A percentile compares a stretch with the other conserved stretches of the same genome.
Evolutionary conservation across 2,329 filamentous ascomycete genomes (phyloP).

Genomic region (Colletotrichum incanum): DNA sequence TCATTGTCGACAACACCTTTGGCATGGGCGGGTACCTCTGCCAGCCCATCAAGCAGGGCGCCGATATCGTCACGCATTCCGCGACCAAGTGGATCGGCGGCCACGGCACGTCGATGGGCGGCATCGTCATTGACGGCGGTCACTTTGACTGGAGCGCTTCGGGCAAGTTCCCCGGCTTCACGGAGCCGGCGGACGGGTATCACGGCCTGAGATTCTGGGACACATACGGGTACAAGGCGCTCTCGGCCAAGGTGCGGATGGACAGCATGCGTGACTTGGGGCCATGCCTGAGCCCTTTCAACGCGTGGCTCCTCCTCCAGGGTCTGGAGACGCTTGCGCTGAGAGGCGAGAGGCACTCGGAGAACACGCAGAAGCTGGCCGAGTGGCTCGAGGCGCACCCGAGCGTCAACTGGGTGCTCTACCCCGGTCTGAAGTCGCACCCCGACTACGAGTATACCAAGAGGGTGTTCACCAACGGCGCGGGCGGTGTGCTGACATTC

Average conservation of each 20-base stretch:
- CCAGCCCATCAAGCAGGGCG: slow-evolving; percentile 78
- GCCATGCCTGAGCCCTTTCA: slow-evolving; percentile 78
- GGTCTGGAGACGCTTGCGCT: slow-evolving; percentile 80
- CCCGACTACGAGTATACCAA: slow-evolving; percentile 75
- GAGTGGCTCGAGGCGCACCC: slow-evolving; percentile 78
- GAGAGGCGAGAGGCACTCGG: slow-evolving; percentile 76
- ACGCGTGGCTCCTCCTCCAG: slow-evolving; percentile 79
- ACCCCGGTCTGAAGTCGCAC: slow-evolving; percentile 78
- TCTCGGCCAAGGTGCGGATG: slow-evolving; percentile 77
- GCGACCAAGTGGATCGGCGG: slow-evolving; percentile 84
- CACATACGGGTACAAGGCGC: slow-evolving; percentile 76
- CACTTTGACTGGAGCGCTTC: slow-evolving; percentile 82
- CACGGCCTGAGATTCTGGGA: slow-evolving; percentile 81
- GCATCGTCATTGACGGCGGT: slow-evolving; percentile 77
- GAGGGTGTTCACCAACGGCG: slow-evolving; percentile 78
- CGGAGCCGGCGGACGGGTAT: slow-evolving; percentile 78
- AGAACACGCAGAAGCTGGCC: slow-evolving; percentile 76
- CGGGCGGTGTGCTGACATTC: slow-evolving; percentile 80
- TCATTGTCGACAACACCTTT: slow-evolving; percentile 78
- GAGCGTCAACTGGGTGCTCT: slow-evolving; percentile 80
- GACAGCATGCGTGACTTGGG: slow-evolving; percentile 81
- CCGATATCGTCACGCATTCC: slow-evolving; percentile 80
- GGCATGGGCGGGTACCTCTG: slow-evolving; percentile 79
- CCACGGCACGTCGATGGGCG: slow-evolving; percentile 80
- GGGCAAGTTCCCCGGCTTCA: slow-evolving; percentile 79